A percentile compares a stretch with the other conserved stretches of the same genome.
Conservation (phyloP, 306 rosid species). For the Corylus americana region DNA sequence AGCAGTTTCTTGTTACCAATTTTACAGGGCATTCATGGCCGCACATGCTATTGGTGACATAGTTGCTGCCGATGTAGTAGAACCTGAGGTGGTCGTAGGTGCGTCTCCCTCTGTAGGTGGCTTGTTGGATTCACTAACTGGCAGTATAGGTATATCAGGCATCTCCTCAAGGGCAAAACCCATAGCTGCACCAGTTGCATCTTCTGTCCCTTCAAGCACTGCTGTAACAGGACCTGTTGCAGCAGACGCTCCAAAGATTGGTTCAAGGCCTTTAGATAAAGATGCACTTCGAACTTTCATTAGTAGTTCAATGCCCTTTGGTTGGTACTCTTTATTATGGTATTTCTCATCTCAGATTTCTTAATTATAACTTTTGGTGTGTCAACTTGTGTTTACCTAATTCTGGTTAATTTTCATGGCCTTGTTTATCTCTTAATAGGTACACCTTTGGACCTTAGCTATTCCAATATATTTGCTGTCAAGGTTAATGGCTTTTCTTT, state of each 20-base stretch:
- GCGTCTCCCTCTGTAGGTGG: slow-evolving; percentile 94
- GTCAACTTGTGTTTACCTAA: slow-evolving; percentile 28
- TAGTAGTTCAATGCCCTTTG: slow-evolving; percentile 97
- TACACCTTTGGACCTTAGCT: slow-evolving; percentile 89
- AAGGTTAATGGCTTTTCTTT: slow-evolving; percentile 82
- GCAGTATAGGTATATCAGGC: slow-evolving; percentile 77
- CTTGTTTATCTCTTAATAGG: slow-evolving; percentile 48
- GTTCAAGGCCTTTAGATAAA: slow-evolving; percentile 75
- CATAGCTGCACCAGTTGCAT: slow-evolving; percentile 64
- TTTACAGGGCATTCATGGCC: slow-evolving; percentile 77
- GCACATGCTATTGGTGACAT: slow-evolving; percentile 91
- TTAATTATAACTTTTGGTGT: slow-evolving; percentile 21
- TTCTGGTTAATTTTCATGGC: slow-evolving; percentile 26
- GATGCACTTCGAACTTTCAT: slow-evolving; percentile 86
- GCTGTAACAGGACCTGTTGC: slow-evolving; percentile 57
- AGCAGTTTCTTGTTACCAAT: slow-evolving; percentile 28
- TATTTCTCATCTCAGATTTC: slow-evolving; percentile 51
- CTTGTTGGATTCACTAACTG: slow-evolving; percentile 88
- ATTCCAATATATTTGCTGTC: slow-evolving; percentile 67
- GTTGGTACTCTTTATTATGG: slow-evolving; percentile 84
- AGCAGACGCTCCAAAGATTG: slow-evolving; percentile 63
- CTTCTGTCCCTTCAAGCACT: slow-evolving; percentile 53
- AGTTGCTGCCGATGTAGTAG: slow-evolving; percentile 67
- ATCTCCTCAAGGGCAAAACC: slow-evolving; percentile 90
- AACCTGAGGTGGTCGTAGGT: slow-evolving; percentile 78